Evolutionary conservation across 73 alveolate genomes (phyloP).

Genomic region (Blepharisma japonicum): DNA sequence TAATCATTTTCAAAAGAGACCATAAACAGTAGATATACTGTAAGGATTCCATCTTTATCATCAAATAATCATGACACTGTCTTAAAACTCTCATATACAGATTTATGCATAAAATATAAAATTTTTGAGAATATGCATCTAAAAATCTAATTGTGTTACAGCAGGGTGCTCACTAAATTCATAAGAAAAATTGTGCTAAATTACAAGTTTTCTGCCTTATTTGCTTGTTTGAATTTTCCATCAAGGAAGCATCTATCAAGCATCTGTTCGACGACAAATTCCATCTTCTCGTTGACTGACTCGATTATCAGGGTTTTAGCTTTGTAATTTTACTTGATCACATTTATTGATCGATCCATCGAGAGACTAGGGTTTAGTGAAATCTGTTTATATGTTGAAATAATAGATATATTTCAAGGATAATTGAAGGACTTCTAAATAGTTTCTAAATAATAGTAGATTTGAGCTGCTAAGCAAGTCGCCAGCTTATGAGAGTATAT

Average conservation of each 20-base stretch:
- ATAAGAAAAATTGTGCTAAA: no score
- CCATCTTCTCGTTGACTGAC: conserved; percentile 72
- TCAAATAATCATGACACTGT: no score
- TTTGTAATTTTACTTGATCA: conserved; percentile 9
- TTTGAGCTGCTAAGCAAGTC: conserved; percentile 59
- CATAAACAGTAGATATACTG: no score
- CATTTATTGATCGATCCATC: conserved; percentile 82
- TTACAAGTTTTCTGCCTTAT: no score
- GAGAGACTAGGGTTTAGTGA: conserved; percentile 73
- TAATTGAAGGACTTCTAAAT: conserved; percentile 70
- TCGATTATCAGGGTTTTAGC: conserved; percentile 56
- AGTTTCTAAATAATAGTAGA: conserved; percentile 84
- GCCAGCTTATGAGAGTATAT: conserved; percentile 59
- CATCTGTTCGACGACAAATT: conserved; percentile 82
- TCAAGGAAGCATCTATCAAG: conserved; percentile 81
- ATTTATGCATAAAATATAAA: no score
- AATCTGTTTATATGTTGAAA: conserved; percentile 66
- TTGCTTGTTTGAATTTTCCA: conserved; percentile 80
- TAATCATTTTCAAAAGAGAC: no score
- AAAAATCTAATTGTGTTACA: no score
- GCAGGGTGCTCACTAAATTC: no score
- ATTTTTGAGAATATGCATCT: no score
- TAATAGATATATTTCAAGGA: conserved; percentile 83
- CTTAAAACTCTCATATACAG: no score
- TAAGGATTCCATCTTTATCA: no score